Conservation (phyloP, 805 yeast genomes). For the Spathaspora gorwiae region DNA sequence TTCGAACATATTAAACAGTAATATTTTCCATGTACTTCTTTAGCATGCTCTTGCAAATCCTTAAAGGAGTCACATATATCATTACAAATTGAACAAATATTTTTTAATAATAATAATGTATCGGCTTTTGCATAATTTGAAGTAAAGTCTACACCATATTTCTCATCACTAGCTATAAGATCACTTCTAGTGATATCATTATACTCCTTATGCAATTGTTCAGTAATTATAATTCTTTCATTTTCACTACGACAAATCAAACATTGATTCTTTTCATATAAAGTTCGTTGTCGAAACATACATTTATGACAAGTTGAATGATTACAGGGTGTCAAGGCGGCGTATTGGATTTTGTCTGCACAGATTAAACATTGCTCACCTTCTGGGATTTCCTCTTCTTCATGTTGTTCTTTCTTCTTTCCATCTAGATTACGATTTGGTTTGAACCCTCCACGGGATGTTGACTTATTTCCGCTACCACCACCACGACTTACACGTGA, state of each 20-base stretch:
- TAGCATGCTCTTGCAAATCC: slow-evolving; percentile 61
- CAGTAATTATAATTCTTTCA: slow-evolving; percentile 54
- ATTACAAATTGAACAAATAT: slow-evolving; percentile 52
- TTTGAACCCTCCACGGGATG: neutral
- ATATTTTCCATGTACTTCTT: slow-evolving; percentile 54
- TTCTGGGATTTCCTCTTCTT: slow-evolving; percentile 28
- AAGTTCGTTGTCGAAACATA: slow-evolving; percentile 74
- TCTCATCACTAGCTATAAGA: slow-evolving; percentile 34
- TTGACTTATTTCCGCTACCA: neutral
- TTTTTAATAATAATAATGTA: slow-evolving; percentile 49
- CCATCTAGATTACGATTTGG: slow-evolving; percentile 1
- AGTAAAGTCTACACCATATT: slow-evolving; percentile 58
- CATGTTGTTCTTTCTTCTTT: slow-evolving; percentile 13
- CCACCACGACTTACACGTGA: neutral
- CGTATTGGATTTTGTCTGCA: slow-evolving; percentile 61
- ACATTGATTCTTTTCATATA: slow-evolving; percentile 71
- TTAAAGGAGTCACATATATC: slow-evolving; percentile 47
- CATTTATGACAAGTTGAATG: slow-evolving; percentile 83
- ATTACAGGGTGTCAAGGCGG: slow-evolving; percentile 76
- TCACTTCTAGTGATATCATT: slow-evolving; percentile 29
- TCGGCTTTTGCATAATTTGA: slow-evolving; percentile 42
- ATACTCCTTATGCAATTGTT: slow-evolving; percentile 34
- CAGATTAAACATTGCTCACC: slow-evolving; percentile 71
- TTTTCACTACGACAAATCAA: slow-evolving; percentile 78
- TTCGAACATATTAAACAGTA: slow-evolving; percentile 74